phyloP scores from a whole-genome alignment of 805 yeast genomes.

The Nakazawaea wickerhamii region DNA sequence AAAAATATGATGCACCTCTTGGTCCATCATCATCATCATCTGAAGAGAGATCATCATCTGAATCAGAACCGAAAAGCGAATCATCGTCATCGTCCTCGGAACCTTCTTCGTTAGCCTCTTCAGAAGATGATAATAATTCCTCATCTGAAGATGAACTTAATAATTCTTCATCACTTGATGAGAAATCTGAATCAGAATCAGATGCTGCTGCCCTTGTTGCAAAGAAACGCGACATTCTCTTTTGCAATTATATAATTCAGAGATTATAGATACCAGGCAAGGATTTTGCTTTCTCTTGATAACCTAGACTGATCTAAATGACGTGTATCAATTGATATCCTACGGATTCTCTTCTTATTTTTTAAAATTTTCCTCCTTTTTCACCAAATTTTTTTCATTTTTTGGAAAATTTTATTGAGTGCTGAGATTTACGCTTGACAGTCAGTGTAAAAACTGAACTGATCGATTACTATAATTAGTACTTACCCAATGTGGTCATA shows the following conservation, averaged over 20 bases:
- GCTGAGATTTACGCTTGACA: neutral
- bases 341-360: neutral
- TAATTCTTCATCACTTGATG: constrained; percentile 46
- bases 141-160: constrained; percentile 57
- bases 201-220: constrained; percentile 47
- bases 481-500: neutral
- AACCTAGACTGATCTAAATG: constrained; percentile 1
- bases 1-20: constrained; percentile 50
- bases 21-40: constrained; percentile 41
- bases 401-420: neutral
- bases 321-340: neutral
- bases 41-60: constrained; percentile 42
- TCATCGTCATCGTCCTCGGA: constrained; percentile 37
- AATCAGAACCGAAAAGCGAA: constrained; percentile 37
- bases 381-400: constrained; percentile 5
- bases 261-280: neutral
- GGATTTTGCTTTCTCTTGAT: too few relatives aligned
- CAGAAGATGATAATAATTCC: constrained; percentile 39
- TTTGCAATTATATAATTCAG: neutral
- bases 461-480: neutral
- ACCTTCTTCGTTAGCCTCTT: constrained; percentile 29
- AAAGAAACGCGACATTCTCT: constrained; percentile 86
- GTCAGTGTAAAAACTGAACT: neutral
- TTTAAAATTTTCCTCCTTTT: constrained; percentile 2
- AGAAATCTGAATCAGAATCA: constrained; percentile 52